A percentile compares a stretch with the other conserved stretches of the same genome.
Evolutionary conservation across 768 basidiomycete genomes (phyloP).

Genomic region (Leccinum fibrillosum): DNA sequence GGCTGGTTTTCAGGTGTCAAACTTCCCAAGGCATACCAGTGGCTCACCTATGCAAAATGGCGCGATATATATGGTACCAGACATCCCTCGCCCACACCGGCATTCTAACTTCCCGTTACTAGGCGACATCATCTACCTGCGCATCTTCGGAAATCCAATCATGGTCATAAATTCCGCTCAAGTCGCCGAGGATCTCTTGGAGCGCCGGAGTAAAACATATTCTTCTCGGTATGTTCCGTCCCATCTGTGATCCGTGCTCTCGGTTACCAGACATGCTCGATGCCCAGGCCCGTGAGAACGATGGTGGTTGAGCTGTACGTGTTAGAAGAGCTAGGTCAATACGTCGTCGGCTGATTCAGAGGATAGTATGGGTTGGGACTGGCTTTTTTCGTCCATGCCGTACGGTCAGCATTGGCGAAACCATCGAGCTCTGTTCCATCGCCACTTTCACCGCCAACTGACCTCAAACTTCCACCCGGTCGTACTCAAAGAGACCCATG

Average conservation of each 20-base stretch:
- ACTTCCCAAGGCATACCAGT: conserved; percentile 38
- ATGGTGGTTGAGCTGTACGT: conserved; percentile 45
- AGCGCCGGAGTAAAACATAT: conserved; percentile 43
- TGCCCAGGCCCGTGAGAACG: conserved; percentile 33
- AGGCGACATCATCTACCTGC: conserved; percentile 49
- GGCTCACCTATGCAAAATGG: conserved; percentile 47
- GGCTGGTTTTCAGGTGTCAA: conserved; percentile 34
- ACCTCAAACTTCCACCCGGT: conserved; percentile 25
- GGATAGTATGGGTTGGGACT: conserved; percentile 45
- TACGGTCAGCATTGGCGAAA: conserved; percentile 36
- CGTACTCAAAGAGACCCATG: conserved; percentile 35
- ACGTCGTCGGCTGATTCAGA: neutral
- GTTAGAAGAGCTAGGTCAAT: neutral
- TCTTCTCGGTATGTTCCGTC: conserved; percentile 32
- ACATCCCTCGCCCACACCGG: neutral
- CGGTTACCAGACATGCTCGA: neutral
- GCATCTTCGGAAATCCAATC: conserved; percentile 44
- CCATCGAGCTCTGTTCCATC: conserved; percentile 38
- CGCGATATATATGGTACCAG: conserved; percentile 38
- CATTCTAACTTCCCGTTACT: neutral
- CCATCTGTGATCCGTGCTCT: neutral
- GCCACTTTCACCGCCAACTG: conserved; percentile 33
- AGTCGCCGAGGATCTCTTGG: conserved; percentile 42
- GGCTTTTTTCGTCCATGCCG: conserved; percentile 41
- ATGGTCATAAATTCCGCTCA: conserved; percentile 43